Evolutionary conservation across 1,284 basidiomycete species (phyloP), one percentile per base, ranked within the genome.

Genomic region (Cryptococcus neoformans): DNA sequence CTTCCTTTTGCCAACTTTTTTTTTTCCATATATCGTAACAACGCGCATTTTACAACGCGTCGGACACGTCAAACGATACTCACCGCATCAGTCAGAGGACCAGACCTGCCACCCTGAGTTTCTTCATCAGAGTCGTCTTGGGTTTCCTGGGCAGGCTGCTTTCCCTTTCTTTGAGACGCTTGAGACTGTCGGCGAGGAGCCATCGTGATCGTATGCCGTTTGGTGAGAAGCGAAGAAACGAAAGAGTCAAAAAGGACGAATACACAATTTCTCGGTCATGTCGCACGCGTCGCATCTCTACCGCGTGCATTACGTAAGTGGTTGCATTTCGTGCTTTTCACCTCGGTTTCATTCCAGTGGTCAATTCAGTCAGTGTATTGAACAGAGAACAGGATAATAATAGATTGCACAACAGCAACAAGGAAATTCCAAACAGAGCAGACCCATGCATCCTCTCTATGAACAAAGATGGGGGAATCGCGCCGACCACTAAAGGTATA

Each of bases 361-460:
- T 28, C 28, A 4, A 28, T 28, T 3, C 28, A 28, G 28, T 28
- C 3, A 28, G 28, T 28, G n/a, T n/a, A n/a, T 28, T 28, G 4
- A 28, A 28, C 28, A 4, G 28, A 4, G 28, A 41, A 11, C 6
- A 12, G 40, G 7, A 42, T 5, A 12, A 9, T 16, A 42, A 16
- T 16, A 42, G 6, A 12, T 2, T 16, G 12, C 40, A 12, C 40
- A 42, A 42, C 12, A 12, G 12, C 8, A 28, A 46, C 21, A 10
- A n/a, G 14, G 6, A 46, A 12, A 46, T 17, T 28, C 34, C 17
- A 4, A 44, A n/a, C 42, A n/a, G 6, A n/a, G 42, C n/a, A 14
- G 46, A 51, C 37, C 16, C 35, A 28, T 51, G 39, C 49, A 51
- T 51, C 39, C 49, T 11, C 21, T 41, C 49, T 41, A 51, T 17